Conservation (phyloP, 331 rosid genomes). For the Pyracantha coccinea region DNA sequence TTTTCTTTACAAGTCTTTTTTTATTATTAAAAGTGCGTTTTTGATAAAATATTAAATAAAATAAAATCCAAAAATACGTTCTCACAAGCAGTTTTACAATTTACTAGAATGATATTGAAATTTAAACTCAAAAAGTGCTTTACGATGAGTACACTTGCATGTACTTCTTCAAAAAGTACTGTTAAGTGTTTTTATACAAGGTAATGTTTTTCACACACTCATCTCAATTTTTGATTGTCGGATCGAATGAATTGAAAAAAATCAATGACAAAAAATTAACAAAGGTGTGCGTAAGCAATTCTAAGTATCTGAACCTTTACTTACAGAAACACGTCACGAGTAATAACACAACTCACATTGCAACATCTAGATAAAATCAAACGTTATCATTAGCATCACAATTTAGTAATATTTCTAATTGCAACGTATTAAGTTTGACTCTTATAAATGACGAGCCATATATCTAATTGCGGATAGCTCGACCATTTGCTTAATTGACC, state of each 20-base stretch:
- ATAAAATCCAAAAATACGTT: too few species aligned
- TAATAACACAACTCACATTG: neutral
- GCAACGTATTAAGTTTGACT: neutral
- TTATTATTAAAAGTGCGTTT: too few species aligned
- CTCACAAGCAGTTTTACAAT: too few species aligned
- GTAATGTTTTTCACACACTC: too few species aligned
- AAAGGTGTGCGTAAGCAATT: accelerated
- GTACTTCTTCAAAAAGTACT: too few species aligned
- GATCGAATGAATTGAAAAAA: too few species aligned
- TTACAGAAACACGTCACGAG: accelerated
- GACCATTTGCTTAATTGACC: neutral
- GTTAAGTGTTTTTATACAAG: too few species aligned
- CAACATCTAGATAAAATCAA: neutral
- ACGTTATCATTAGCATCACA: neutral
- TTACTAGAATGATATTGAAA: neutral
- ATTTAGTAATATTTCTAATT: too few species aligned
- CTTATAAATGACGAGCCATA: neutral
- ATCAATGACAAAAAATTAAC: too few species aligned
- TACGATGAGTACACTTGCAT: accelerated
- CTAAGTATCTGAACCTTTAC: too few species aligned
- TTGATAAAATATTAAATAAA: too few species aligned
- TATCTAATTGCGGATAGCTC: neutral
- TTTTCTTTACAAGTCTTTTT: neutral
- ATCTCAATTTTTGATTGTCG: accelerated
- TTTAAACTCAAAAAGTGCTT: neutral